A percentile compares a stretch with the other conserved stretches of the same genome.
Evolutionary conservation across 2,329 filamentous ascomycete species (phyloP).

Genomic region (Venturia oleaginea): DNA sequence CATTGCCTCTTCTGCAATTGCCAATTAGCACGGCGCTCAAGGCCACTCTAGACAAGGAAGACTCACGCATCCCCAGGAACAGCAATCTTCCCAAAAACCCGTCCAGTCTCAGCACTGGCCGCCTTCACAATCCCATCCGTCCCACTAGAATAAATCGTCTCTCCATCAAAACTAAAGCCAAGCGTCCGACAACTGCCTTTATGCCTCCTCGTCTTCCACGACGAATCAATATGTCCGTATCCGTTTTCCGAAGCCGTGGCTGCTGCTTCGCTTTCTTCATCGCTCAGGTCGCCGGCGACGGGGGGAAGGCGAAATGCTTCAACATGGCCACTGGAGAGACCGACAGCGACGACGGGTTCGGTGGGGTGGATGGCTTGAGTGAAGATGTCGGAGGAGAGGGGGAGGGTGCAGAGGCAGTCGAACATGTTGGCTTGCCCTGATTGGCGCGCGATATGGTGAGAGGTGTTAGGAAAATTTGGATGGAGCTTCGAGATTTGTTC

Average conservation of each 20-base stretch:
- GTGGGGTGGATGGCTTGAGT: slow-evolving; percentile 77
- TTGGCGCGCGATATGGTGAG: background rate
- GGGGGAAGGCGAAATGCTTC: slow-evolving; percentile 70
- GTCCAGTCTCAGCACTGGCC: slow-evolving; percentile 48
- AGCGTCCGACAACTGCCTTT: slow-evolving; percentile 87
- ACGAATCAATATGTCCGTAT: slow-evolving; percentile 66
- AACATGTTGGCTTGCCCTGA: slow-evolving; percentile 51
- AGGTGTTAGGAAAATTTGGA: background rate
- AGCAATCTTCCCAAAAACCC: slow-evolving; percentile 72
- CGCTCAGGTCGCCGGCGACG: slow-evolving; percentile 35
- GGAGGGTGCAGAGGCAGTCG: slow-evolving; percentile 84
- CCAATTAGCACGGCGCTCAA: background rate
- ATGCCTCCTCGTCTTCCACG: slow-evolving; percentile 82
- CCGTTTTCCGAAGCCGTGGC: slow-evolving; percentile 45
- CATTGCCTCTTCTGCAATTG: background rate
- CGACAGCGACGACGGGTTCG: slow-evolving; percentile 76
- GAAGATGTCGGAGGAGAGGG: slow-evolving; percentile 79
- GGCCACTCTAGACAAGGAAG: no score
- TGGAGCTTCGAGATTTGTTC: background rate
- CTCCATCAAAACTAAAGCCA: slow-evolving; percentile 69
- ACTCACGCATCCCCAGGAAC: slow-evolving; percentile 51
- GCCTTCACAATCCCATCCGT: slow-evolving; percentile 56
- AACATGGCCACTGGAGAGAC: slow-evolving; percentile 76
- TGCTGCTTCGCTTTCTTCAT: slow-evolving; percentile 40
- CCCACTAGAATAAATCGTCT: slow-evolving; percentile 52